phyloP scores from a whole-genome alignment of 2,329 filamentous ascomycete genomes.

The Microdochium nivale region DNA sequence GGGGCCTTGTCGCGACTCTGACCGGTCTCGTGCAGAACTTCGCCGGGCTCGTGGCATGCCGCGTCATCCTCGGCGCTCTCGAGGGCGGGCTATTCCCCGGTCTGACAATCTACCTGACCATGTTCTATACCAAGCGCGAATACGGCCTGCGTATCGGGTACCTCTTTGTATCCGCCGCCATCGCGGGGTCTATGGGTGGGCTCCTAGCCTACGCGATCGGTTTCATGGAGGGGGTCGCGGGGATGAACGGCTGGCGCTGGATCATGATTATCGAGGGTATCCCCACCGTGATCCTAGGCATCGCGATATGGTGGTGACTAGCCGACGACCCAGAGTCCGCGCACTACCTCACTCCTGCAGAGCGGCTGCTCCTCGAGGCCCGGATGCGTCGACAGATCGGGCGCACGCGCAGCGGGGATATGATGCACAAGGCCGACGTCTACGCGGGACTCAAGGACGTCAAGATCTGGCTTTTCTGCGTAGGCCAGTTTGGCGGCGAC shows the following conservation, averaged over 20 bases:
- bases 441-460: slow-evolving; percentile 49
- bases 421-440: slow-evolving; percentile 40
- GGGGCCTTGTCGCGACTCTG: slow-evolving; percentile 14
- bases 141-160: slow-evolving; percentile 44
- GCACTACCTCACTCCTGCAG: slow-evolving; percentile 43
- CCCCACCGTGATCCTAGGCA: slow-evolving; percentile 44
- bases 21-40: slow-evolving; percentile 13
- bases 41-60: slow-evolving; percentile 9
- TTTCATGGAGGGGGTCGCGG: slow-evolving; percentile 50
- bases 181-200: slow-evolving; percentile 56
- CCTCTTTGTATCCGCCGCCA: slow-evolving; percentile 52
- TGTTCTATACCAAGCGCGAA: slow-evolving; percentile 56
- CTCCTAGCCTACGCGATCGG: slow-evolving; percentile 57
- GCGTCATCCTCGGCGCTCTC: slow-evolving; percentile 46
- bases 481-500: slow-evolving; percentile 52
- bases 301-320: slow-evolving; percentile 45
- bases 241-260: slow-evolving; percentile 56
- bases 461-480: slow-evolving; percentile 53
- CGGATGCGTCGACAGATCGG: slow-evolving; percentile 25
- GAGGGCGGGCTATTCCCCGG: slow-evolving; percentile 54
- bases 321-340: slow-evolving; percentile 52
- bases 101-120: slow-evolving; percentile 48
- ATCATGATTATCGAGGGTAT: slow-evolving; percentile 53
- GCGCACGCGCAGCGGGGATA: slow-evolving; percentile 8
- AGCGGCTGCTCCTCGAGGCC: slow-evolving; percentile 29